phyloP scores from a whole-genome alignment of 2,329 filamentous ascomycete genomes.

The Corniculantispora saksenae region DNA sequence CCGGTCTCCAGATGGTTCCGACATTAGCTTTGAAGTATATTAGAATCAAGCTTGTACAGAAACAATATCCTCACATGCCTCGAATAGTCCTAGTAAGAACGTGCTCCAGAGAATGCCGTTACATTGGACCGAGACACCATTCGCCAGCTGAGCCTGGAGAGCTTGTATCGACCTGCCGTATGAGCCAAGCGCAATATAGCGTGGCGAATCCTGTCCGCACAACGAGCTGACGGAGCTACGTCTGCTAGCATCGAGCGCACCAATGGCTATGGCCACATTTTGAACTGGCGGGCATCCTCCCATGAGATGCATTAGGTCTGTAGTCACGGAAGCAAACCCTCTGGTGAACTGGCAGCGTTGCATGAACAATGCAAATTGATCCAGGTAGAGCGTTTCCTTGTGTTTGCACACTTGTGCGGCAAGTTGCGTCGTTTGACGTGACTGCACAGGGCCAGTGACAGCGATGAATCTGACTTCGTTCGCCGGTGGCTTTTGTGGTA shows the following conservation, averaged over 20 bases:
- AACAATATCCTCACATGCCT: neutral
- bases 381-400: slow-evolving; percentile 14
- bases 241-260: slow-evolving; percentile 30
- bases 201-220: neutral
- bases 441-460: neutral
- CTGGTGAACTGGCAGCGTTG: slow-evolving; percentile 21
- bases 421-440: neutral
- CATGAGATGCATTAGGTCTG: slow-evolving; percentile 23
- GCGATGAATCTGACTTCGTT: slow-evolving; percentile 21
- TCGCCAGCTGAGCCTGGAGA: slow-evolving; percentile 21
- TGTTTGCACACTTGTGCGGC: neutral
- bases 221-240: neutral
- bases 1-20: slow-evolving; percentile 26
- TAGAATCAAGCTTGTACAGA: neutral
- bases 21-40: slow-evolving; percentile 26
- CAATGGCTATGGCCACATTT: slow-evolving; percentile 27
- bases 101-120: neutral
- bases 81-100: neutral
- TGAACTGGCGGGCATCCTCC: slow-evolving; percentile 21
- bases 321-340: slow-evolving; percentile 9
- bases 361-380: slow-evolving; percentile 21
- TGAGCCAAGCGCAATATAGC: slow-evolving; percentile 20
- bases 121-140: neutral
- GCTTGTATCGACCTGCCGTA: slow-evolving; percentile 26
- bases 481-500: slow-evolving; percentile 8